Conservation (phyloP, 768 basidiomycete species). For the Hypsizygus marmoreus region DNA sequence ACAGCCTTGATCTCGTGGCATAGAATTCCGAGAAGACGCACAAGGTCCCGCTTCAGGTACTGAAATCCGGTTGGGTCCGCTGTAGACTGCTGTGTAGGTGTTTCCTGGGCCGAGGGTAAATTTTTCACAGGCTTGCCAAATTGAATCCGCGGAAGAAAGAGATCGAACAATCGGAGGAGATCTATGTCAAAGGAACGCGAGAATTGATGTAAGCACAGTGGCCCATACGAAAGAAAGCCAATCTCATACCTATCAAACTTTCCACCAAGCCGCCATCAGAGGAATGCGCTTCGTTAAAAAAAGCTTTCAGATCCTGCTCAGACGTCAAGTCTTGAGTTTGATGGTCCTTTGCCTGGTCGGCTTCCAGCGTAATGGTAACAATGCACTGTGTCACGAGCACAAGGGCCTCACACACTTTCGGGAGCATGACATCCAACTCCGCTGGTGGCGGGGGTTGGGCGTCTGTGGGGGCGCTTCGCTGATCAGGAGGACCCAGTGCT, state of each 20-base stretch:
- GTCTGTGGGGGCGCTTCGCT: slow-evolving; percentile 6
- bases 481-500: slow-evolving; percentile 37
- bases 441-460: slow-evolving; percentile 21
- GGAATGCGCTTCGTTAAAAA: slow-evolving; percentile 46
- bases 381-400: slow-evolving; percentile 80
- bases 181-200: slow-evolving; percentile 42
- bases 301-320: slow-evolving; percentile 36
- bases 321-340: slow-evolving; percentile 16
- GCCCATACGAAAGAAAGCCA: slow-evolving; percentile 3
- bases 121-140: slow-evolving; percentile 63
- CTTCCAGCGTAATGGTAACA: slow-evolving; percentile 60
- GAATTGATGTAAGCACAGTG: slow-evolving; percentile 13
- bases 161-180: slow-evolving; percentile 70
- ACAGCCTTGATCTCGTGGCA: slow-evolving; percentile 62
- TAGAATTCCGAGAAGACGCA: slow-evolving; percentile 83
- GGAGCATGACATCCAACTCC: slow-evolving; percentile 68
- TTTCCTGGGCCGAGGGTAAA: slow-evolving; percentile 20
- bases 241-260: slow-evolving; percentile 56
- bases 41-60: slow-evolving; percentile 86
- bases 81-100: slow-evolving; percentile 27
- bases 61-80: slow-evolving; percentile 63
- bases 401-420: slow-evolving; percentile 79
- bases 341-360: slow-evolving; percentile 36
- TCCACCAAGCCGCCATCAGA: slow-evolving; percentile 51
- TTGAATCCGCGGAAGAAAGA: slow-evolving; percentile 83